Percentiles rank a stretch among this genome's conserved stretches.
These are phyloP conservation scores for Mucor circinelloides DNA, from an alignment of 371 early-diverging fungal species.

Conservation along the genomic window DNA sequence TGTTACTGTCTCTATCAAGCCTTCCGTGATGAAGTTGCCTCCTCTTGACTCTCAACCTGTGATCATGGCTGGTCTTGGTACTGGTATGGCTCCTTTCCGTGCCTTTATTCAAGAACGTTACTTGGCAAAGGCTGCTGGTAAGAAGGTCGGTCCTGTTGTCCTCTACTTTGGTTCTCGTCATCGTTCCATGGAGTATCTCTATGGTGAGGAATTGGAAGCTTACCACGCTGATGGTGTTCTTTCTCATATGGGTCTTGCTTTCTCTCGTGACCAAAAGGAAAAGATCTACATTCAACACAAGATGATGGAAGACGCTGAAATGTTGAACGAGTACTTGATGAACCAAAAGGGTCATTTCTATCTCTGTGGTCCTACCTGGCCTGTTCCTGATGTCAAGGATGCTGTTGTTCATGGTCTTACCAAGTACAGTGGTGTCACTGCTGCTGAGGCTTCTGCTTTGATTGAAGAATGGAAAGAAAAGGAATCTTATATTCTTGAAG, in stretches of 20 bases:
- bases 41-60: conserved; percentile 82
- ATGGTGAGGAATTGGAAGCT: conserved; percentile 93
- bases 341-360: conserved; percentile 85
- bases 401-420: conserved; percentile 83
- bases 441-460: conserved; percentile 65
- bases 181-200: conserved; percentile 90
- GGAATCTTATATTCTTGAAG: conserved; percentile 91
- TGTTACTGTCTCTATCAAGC: conserved; percentile 90
- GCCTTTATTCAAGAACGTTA: conserved; percentile 95
- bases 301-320: conserved; percentile 82
- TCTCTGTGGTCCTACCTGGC: conserved; percentile 95
- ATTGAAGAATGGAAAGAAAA: conserved; percentile 91
- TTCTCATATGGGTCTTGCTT: conserved; percentile 86
- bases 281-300: conserved; percentile 96
- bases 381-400: conserved; percentile 91
- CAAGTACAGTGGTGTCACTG: conserved; percentile 60
- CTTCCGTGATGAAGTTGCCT: conserved; percentile 94
- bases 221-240: conserved; percentile 86
- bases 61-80: conserved; percentile 95
- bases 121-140: conserved; percentile 72
- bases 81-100: conserved; percentile 97
- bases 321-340: conserved; percentile 76
- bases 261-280: conserved; percentile 90
- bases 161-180: conserved; percentile 95
- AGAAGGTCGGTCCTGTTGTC: conserved; percentile 86